Conservation (phyloP, 257 asterid genomes). For the Handroanthus guayacan region DNA sequence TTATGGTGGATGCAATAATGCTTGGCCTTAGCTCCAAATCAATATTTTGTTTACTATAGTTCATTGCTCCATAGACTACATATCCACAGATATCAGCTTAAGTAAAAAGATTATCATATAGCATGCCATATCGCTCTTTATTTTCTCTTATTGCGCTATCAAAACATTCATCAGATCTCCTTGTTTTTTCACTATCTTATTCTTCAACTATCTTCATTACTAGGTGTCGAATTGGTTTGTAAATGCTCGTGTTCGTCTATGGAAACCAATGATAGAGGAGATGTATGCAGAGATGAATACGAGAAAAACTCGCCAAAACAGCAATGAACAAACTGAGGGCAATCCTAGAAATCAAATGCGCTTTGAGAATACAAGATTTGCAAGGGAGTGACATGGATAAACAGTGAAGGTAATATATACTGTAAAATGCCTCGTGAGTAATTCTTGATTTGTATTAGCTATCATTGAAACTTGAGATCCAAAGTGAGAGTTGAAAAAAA, state of each 20-base stretch:
- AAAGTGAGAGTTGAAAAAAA: slow-evolving; percentile 15
- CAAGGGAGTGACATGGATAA: slow-evolving; percentile 41
- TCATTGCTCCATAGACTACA: not conserved
- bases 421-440: slow-evolving; percentile 29
- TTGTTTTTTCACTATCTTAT: not conserved
- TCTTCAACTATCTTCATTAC: not conserved
- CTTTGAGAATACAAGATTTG: slow-evolving; percentile 52
- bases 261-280: slow-evolving; percentile 97
- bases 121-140: not conserved
- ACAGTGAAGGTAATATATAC: slow-evolving; percentile 30
- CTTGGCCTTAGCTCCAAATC: too few species aligned
- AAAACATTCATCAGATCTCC: not conserved
- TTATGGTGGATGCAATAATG: too few species aligned
- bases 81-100: not conserved
- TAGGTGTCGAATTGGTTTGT: slow-evolving; percentile 94
- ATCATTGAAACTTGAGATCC: slow-evolving; percentile 17
- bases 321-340: slow-evolving; percentile 47
- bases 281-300: slow-evolving; percentile 86
- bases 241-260: slow-evolving; percentile 88
- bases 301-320: slow-evolving; percentile 48
- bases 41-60: not conserved
- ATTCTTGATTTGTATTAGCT: slow-evolving; percentile 23
- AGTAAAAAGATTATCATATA: not conserved
- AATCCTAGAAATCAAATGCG: slow-evolving; percentile 42
- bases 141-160: too few species aligned